A percentile compares a stretch with the other conserved stretches of the same genome.
Conservation (phyloP, 192 early-diverging fungal species). For the Umbelopsis sp. region DNA sequence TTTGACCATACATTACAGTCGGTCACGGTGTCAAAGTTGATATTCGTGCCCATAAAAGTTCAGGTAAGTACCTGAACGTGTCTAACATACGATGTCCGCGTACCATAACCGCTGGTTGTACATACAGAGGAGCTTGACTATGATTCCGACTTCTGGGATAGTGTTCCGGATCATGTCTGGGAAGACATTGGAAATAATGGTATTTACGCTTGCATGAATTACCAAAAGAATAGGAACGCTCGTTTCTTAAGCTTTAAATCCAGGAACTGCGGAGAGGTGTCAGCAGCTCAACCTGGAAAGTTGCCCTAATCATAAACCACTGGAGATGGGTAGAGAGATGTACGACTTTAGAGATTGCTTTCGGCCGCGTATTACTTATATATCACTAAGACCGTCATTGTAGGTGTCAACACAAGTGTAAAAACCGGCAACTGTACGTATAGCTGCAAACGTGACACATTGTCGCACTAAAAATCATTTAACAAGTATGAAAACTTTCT, state of each 20-base stretch:
- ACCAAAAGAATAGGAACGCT: too few relatives aligned
- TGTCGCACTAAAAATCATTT: neutral
- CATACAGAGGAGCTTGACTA: neutral
- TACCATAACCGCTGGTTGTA: too few relatives aligned
- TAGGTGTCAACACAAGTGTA: constrained; percentile 15
- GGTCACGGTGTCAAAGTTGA: neutral
- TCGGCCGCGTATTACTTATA: neutral
- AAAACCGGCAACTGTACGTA: neutral
- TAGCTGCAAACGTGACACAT: neutral
- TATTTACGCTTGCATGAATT: too few relatives aligned
- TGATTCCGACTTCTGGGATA: neutral
- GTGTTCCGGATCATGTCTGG: neutral
- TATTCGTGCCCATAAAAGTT: too few relatives aligned
- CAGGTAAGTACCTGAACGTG: too few relatives aligned
- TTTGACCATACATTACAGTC: neutral
- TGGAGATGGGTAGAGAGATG: neutral
- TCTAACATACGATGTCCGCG: too few relatives aligned
- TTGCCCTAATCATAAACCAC: too few relatives aligned
- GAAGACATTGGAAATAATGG: neutral
- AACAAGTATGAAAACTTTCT: neutral
- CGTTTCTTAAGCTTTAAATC: too few relatives aligned
- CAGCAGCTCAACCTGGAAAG: too few relatives aligned
- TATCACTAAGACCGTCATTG: neutral
- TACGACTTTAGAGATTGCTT: neutral
- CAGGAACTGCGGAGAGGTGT: too few relatives aligned